Base-by-base conservation (phyloP, 2,329 filamentous ascomycete species). In the Geosmithia morbida region DNA sequence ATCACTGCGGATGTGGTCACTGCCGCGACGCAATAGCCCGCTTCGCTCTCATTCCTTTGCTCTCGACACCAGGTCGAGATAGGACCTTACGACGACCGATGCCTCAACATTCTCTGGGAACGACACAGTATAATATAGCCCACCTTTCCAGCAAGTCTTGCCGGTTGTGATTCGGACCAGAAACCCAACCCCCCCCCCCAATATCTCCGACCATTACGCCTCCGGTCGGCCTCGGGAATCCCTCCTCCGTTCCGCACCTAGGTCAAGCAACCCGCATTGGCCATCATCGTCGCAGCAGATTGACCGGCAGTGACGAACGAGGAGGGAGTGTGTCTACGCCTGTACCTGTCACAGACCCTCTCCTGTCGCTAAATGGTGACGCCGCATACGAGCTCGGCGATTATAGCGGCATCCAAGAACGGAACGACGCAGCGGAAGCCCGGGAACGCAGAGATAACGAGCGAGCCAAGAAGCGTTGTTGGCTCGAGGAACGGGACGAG, bases 401-500 rank as follows among this genome's bases (percentile, higher is more conserved):
- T 44, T 70, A 68, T 55, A 51, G 55, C 39, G 57, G 58, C 41
- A 56, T 62, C 45, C 53, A 57, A 46, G 51, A 54, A 46, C 58
- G 58, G 41, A 54, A 57, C 46, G 53, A 59, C 49, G 52, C 50
- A 40, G 52, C 57, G 50, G 59, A 62, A 30, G 59, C 57, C 47
- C 60, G 66, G 49, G 52, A 55, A 39, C 63, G 61, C 47, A 58
- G 55, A 54, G 59, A 53, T 51, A 55, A 60, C 18, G 81, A 76
- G 63, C 68, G 72, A 58, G 65, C 66, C 54, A 70, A 74, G 62
- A 88, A 88, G 71, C 75, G 79, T 63, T 70, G 71, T 59, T 77
- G 77, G 73, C 80, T 89, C 57, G 77, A 85, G 56, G 72, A 81
- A 56, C 77, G 73, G 54, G 81, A 85, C 79, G 86, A 87, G 61